Evolutionary conservation across 106 monocot species (phyloP).

Genomic region (Dioscorea dumetorum): DNA sequence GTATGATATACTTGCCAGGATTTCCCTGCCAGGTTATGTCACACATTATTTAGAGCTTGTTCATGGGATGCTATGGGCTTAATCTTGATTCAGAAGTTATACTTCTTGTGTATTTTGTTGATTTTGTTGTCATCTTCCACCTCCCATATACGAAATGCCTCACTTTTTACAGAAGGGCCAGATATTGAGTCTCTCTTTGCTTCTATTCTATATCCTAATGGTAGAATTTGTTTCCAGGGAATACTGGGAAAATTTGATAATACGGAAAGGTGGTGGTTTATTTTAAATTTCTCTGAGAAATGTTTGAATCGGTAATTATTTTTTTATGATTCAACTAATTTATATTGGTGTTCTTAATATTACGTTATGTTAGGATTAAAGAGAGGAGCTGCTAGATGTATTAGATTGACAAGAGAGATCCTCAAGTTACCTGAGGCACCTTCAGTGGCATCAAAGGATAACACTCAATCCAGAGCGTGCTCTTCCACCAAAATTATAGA

Average conservation of each 20-base stretch:
- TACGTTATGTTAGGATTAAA: constrained; percentile 53
- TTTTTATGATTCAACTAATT: not conserved
- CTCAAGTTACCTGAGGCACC: constrained; percentile 96
- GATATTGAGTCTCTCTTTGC: constrained; percentile 83
- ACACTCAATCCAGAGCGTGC: constrained; percentile 39
- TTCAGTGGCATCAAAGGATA: constrained; percentile 77
- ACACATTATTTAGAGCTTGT: constrained; percentile 87
- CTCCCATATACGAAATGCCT: too few relatives aligned
- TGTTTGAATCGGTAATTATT: not conserved
- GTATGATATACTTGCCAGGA: constrained; percentile 97
- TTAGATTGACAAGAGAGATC: constrained; percentile 91
- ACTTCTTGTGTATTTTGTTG: not conserved
- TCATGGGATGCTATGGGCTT: constrained; percentile 64
- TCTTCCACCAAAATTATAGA: constrained; percentile 52
- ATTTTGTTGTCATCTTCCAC: not conserved
- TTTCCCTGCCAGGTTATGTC: constrained; percentile 89
- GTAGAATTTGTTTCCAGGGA: constrained; percentile 98
- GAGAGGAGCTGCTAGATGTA: constrained; percentile 98
- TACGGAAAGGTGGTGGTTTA: constrained; percentile 60
- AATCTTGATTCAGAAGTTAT: too few relatives aligned
- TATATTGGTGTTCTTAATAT: not conserved
- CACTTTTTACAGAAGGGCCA: constrained; percentile 70
- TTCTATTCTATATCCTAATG: constrained; percentile 88
- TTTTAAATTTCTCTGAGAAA: not conserved
- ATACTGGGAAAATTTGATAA: constrained; percentile 92